Conservation (phyloP, 768 basidiomycete genomes). For the Trametopsis cervina region DNA sequence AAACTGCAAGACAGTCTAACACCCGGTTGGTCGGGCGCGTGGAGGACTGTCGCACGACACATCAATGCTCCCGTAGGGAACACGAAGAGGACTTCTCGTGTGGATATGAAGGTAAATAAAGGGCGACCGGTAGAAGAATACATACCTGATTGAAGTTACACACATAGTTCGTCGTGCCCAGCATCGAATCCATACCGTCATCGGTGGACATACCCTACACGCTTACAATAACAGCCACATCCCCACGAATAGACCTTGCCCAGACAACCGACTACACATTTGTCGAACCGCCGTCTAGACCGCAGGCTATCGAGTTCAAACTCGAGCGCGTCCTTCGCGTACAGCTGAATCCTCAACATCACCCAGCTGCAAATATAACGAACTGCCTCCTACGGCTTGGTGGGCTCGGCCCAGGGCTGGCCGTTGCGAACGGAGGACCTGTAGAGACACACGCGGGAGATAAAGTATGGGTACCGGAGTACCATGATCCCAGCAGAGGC, state of each 20-base stretch:
- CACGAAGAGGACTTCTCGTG: not conserved
- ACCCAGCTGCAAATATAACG: not conserved
- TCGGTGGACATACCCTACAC: not conserved
- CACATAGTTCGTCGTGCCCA: too few species aligned
- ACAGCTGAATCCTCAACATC: not conserved
- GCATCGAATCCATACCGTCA: too few species aligned
- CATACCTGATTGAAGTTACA: too few species aligned
- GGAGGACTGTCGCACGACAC: slow-evolving; percentile 8
- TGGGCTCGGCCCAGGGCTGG: not conserved
- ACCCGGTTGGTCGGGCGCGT: slow-evolving; percentile 12
- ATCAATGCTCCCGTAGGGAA: not conserved
- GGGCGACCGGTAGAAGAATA: not conserved
- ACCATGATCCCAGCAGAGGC: slow-evolving; percentile 9
- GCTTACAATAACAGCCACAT: not conserved
- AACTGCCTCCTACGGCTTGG: not conserved
- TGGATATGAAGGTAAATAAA: not conserved
- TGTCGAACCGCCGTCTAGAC: not conserved
- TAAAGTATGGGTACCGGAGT: slow-evolving; percentile 13
- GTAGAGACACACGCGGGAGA: slow-evolving; percentile 9
- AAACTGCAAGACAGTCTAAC: slow-evolving; percentile 6
- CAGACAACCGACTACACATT: not conserved
- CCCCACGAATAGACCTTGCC: not conserved
- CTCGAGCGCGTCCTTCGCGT: not conserved
- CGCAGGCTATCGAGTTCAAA: not conserved
- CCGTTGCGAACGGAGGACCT: slow-evolving; percentile 3